Evolutionary conservation across 805 yeast species (phyloP), one percentile per base, ranked within the genome.

Genomic region (Geotrichum ghanense): DNA sequence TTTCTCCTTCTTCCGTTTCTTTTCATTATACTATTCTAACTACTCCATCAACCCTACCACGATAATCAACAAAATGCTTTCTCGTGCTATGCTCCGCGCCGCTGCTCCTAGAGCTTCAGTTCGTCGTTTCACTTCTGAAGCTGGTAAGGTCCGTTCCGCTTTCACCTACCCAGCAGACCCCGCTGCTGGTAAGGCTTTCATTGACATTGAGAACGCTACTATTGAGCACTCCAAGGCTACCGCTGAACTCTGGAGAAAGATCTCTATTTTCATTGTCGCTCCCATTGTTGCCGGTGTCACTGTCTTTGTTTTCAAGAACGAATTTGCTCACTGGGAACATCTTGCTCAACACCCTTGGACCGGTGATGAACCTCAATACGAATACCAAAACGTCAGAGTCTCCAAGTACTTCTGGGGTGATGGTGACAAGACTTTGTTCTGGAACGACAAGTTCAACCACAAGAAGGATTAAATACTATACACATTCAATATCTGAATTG

Each of bases 341-440:
- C 70, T 78, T 60, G 70, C 65, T 56, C 81, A 80, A 60, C 52
- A 55, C 35, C 63, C 67, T 45, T 72, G 72, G 58, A 71, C 86
- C 49, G 66, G 87, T 26, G 97, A 89, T 65, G 90, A 82, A 58
- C 71, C 67, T 51, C 92, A 83, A 69, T 85, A 85, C 73, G 89
- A 81, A 59, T 92, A 78, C 79, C 89, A 83, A 75, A 92, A 92
- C 76, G 67, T 88, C 59, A 86, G 97, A 79, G 65, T 65, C 7
- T 23, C 44, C 22, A 26, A 19, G 44, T 90, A 78, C 78, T 90
- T 88, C 82, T 92, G 97, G 97, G 98, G 98, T 64, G 90, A 92
- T 65, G 97, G 98, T 66, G 95, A 89, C 75, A 81, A 85, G 78
- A 87, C 97, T 53, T 72, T 83, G 64, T 92, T 92, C 83, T 92